These are phyloP conservation scores for Protomyces inouyei DNA, from an alignment of 1,139 yeast species.

Conservation along the genomic window DNA sequence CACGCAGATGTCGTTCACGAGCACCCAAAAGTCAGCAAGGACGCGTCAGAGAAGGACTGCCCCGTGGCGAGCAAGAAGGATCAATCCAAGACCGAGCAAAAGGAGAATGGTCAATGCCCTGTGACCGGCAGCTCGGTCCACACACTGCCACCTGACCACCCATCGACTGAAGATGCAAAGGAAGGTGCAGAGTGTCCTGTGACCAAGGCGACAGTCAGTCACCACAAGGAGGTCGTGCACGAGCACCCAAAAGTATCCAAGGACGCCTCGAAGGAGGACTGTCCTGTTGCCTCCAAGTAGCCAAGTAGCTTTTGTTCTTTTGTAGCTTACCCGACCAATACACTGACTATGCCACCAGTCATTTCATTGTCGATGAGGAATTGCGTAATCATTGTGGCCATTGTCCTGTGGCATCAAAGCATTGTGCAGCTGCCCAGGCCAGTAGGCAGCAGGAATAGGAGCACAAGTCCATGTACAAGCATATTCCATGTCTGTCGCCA, in stretches of 20 bases:
- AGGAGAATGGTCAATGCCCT: slow-evolving; percentile 9
- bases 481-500: too few species aligned
- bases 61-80: slow-evolving; percentile 7
- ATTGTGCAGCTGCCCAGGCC: too few species aligned
- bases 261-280: slow-evolving; percentile 12
- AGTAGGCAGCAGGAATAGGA: too few species aligned
- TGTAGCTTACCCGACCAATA: background rate
- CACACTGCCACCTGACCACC: slow-evolving; percentile 21
- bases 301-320: background rate
- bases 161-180: slow-evolving; percentile 6
- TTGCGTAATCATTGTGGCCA: too few species aligned
- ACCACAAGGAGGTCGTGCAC: slow-evolving; percentile 13
- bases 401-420: too few species aligned
- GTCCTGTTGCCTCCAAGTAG: slow-evolving; percentile 11
- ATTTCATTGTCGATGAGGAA: too few species aligned
- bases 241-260: slow-evolving; percentile 14
- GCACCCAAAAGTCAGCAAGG: slow-evolving; percentile 7
- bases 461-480: too few species aligned
- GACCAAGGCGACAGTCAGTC: slow-evolving; percentile 16
- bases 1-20: slow-evolving; percentile 21
- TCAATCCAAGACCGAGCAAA: background rate
- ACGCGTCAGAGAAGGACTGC: slow-evolving; percentile 23
- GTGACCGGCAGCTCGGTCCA: slow-evolving; percentile 16
- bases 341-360: too few species aligned
- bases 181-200: slow-evolving; percentile 22